Conservation (phyloP, 1,139 yeast genomes). For the Fermentozyma sake region DNA sequence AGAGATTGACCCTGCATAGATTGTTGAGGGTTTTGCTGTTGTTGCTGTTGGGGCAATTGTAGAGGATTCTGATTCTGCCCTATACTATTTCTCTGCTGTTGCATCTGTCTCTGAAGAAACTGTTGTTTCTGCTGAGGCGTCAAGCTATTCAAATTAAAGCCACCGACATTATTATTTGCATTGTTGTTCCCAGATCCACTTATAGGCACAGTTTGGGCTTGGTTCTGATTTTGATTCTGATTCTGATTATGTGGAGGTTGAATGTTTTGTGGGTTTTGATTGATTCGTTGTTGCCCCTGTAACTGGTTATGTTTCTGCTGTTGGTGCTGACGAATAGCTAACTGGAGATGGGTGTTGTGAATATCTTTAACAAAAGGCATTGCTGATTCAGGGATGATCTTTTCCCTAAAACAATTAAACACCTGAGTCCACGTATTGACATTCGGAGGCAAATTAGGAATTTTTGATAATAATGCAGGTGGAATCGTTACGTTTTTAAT, state of each 20-base stretch:
- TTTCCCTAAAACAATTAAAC: conserved; percentile 62
- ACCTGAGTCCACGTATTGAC: conserved; percentile 82
- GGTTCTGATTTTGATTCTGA: conserved; percentile 11
- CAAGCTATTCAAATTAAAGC: conserved; percentile 17
- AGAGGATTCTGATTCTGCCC: conserved; percentile 6
- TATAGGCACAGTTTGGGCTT: conserved; percentile 10
- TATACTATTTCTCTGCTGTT: conserved; percentile 20
- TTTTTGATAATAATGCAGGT: conserved; percentile 58
- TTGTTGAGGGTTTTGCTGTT: conserved; percentile 10
- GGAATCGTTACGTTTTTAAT: conserved; percentile 66
- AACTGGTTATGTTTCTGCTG: conserved; percentile 17
- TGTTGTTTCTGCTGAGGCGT: conserved; percentile 37
- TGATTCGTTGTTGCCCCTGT: conserved; percentile 4
- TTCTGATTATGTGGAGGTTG: conserved; percentile 2
- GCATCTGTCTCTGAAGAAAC: conserved; percentile 30
- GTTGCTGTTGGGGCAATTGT: conserved; percentile 4
- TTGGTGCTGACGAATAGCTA: conserved; percentile 33
- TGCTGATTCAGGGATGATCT: conserved; percentile 50
- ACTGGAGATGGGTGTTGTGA: conserved; percentile 53
- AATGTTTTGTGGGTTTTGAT: conserved; percentile 9
- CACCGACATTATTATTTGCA: conserved; percentile 5
- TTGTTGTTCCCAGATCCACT: conserved; percentile 4
- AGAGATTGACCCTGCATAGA: conserved; percentile 10
- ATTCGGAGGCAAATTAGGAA: conserved; percentile 80
- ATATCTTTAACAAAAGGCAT: conserved; percentile 57